Evolutionary conservation across 2,329 filamentous ascomycete genomes (phyloP).

Genomic region (Xylariaceae sp.): DNA sequence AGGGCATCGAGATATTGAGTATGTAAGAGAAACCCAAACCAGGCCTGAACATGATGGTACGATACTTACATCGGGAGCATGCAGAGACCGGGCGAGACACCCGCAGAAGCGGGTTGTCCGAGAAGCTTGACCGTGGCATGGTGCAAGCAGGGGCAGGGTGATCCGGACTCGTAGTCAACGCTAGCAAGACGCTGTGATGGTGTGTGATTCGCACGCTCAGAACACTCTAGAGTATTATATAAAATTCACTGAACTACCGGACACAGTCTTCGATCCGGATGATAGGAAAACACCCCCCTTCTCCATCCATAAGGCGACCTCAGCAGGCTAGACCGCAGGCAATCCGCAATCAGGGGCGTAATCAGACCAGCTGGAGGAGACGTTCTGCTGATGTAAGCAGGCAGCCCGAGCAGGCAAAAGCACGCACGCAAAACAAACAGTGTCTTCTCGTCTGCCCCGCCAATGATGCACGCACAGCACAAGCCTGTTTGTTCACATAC

Average conservation of each 20-base stretch:
- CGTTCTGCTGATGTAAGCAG: not conserved
- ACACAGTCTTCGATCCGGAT: not conserved
- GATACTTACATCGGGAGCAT: constrained; percentile 63
- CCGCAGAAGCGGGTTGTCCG: constrained; percentile 55
- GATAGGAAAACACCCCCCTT: not conserved
- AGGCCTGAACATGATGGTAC: not conserved
- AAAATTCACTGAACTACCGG: not conserved
- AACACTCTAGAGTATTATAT: not conserved
- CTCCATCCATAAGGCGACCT: not conserved
- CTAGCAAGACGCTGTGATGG: not conserved
- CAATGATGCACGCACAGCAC: not conserved
- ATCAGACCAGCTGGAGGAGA: not conserved
- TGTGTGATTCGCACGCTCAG: not conserved
- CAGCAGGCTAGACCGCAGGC: not conserved
- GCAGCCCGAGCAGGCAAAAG: not conserved
- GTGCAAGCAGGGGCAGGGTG: constrained; percentile 1
- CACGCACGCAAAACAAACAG: not conserved
- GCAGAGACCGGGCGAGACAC: constrained; percentile 76
- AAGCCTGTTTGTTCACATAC: not conserved
- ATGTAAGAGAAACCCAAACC: not conserved
- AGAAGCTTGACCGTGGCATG: constrained; percentile 40
- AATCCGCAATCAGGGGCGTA: not conserved
- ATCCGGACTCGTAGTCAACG: not conserved
- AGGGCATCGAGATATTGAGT: constrained; percentile 3
- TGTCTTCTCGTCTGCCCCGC: not conserved